phyloP scores from a whole-genome alignment of 2,329 filamentous ascomycete genomes.

The Aspergillus ochraceus region DNA sequence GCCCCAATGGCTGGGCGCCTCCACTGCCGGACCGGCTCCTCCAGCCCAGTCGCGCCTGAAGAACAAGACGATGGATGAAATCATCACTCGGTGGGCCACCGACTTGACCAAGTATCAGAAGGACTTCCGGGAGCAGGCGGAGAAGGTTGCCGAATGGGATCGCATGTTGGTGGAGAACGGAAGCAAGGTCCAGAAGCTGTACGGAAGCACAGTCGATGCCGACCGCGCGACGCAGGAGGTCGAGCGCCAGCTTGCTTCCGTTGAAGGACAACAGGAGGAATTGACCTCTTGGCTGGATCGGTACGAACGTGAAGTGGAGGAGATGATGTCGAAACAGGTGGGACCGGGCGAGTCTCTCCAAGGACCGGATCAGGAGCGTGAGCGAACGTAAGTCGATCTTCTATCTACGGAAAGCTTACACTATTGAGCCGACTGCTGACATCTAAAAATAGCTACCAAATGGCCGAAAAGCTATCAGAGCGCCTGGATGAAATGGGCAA shows the following conservation, averaged over 20 bases:
- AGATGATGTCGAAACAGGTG: conserved; percentile 77
- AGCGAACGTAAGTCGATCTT: conserved; percentile 68
- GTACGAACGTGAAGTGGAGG: conserved; percentile 89
- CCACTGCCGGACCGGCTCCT: conserved; percentile 77
- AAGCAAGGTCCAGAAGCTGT: conserved; percentile 91
- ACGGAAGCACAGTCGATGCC: conserved; percentile 87
- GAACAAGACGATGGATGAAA: conserved; percentile 99
- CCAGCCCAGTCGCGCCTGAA: conserved; percentile 82
- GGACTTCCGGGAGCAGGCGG: conserved; percentile 88
- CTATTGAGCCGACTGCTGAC: conserved; percentile 22
- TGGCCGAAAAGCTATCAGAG: conserved; percentile 89
- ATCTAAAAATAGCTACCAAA: conserved; percentile 63
- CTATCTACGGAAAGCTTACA: background rate
- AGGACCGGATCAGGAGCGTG: conserved; percentile 91
- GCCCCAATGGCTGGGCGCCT: conserved; percentile 57
- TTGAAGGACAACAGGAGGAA: conserved; percentile 92
- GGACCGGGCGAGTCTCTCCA: conserved; percentile 74
- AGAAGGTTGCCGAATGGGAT: conserved; percentile 87
- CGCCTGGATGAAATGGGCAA: conserved; percentile 91
- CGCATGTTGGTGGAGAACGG: conserved; percentile 88
- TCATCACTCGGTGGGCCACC: conserved; percentile 93
- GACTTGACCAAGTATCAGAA: conserved; percentile 96
- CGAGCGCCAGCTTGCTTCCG: conserved; percentile 82
- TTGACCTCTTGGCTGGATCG: conserved; percentile 82
- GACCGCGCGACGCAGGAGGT: conserved; percentile 92